A percentile compares a stretch with the other conserved stretches of the same genome.
These are phyloP conservation scores for Setomelanomma holmii DNA, from an alignment of 2,329 filamentous ascomycete genomes.

Conservation along the genomic window DNA sequence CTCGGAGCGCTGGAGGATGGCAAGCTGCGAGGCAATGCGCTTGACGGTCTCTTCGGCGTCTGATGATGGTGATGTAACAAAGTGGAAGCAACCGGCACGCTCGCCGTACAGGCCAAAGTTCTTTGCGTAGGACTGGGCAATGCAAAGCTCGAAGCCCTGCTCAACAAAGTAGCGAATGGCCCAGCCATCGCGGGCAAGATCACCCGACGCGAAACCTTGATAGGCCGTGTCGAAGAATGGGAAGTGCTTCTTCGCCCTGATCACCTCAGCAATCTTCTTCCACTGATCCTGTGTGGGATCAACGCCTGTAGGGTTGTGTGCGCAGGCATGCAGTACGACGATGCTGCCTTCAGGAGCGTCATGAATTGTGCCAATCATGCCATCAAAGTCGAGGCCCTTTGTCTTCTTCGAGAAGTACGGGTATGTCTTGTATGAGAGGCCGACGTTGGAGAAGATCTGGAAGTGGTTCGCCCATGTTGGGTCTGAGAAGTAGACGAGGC, in stretches of 20 bases:
- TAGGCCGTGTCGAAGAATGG: slow-evolving; percentile 99
- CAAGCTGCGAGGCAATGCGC: slow-evolving; percentile 84
- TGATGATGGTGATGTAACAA: slow-evolving; percentile 76
- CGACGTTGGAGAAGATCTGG: slow-evolving; percentile 95
- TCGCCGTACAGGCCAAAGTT: slow-evolving; percentile 88
- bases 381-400: slow-evolving; percentile 89
- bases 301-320: slow-evolving; percentile 97
- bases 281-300: slow-evolving; percentile 94
- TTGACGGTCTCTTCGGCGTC: slow-evolving; percentile 67
- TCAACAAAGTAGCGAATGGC: slow-evolving; percentile 95
- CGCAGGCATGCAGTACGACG: slow-evolving; percentile 91
- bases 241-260: slow-evolving; percentile 83
- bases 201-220: slow-evolving; percentile 95
- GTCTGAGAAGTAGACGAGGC: slow-evolving; percentile 86
- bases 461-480: slow-evolving; percentile 99
- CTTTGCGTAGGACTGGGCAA: slow-evolving; percentile 63
- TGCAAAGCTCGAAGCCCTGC: slow-evolving; percentile 76
- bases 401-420: slow-evolving; percentile 93
- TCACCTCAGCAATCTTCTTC: slow-evolving; percentile 82
- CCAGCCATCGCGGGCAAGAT: slow-evolving; percentile 83
- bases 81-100: slow-evolving; percentile 95
- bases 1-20: slow-evolving; percentile 93
- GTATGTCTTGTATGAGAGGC: slow-evolving; percentile 78
- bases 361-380: slow-evolving; percentile 77
- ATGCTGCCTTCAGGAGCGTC: slow-evolving; percentile 78